phyloP scores from a whole-genome alignment of 2,329 filamentous ascomycete genomes.

The Diplodia corticola region DNA sequence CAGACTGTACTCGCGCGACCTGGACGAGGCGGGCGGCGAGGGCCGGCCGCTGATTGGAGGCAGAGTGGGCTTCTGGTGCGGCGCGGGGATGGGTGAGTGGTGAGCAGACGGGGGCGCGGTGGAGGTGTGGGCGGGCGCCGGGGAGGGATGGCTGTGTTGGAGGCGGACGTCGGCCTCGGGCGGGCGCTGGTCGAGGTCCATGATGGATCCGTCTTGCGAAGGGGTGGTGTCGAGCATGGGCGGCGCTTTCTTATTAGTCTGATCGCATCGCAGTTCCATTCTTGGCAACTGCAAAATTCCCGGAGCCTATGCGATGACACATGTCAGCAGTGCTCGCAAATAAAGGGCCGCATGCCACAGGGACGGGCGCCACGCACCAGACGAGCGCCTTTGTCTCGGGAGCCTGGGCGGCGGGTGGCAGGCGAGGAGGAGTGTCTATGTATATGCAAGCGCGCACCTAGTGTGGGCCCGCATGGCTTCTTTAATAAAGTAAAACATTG shows the following conservation, averaged over 20 bases:
- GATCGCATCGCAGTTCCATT: constrained; percentile 41
- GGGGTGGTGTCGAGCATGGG: constrained; percentile 24
- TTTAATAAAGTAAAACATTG: constrained; percentile 35
- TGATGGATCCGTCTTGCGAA: constrained; percentile 23
- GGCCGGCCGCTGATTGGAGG: constrained; percentile 22
- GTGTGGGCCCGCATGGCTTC: constrained; percentile 18
- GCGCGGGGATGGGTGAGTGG: constrained; percentile 25
- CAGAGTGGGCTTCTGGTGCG: constrained; percentile 12
- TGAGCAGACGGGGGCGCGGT: constrained; percentile 26
- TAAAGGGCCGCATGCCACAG: constrained; percentile 16
- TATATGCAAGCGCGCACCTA: constrained; percentile 21
- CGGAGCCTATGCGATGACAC: constrained; percentile 31
- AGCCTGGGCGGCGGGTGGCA: constrained; percentile 3
- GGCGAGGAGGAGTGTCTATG: constrained; percentile 40
- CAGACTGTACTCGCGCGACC: constrained; percentile 28
- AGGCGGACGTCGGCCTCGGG: constrained; percentile 24
- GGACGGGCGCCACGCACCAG: constrained; percentile 18
- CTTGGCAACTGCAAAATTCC: constrained; percentile 43
- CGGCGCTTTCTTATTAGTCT: constrained; percentile 26
- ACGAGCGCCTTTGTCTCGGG: constrained; percentile 21
- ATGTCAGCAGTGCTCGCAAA: constrained; percentile 22
- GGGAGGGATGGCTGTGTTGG: constrained; percentile 25
- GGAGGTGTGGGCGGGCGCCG: constrained; percentile 27
- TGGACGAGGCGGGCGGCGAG: constrained; percentile 27
- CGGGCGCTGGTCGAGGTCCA: constrained; percentile 32